phyloP scores from a whole-genome alignment of 2,329 filamentous ascomycete species.

The Epicoccum nigrum region DNA sequence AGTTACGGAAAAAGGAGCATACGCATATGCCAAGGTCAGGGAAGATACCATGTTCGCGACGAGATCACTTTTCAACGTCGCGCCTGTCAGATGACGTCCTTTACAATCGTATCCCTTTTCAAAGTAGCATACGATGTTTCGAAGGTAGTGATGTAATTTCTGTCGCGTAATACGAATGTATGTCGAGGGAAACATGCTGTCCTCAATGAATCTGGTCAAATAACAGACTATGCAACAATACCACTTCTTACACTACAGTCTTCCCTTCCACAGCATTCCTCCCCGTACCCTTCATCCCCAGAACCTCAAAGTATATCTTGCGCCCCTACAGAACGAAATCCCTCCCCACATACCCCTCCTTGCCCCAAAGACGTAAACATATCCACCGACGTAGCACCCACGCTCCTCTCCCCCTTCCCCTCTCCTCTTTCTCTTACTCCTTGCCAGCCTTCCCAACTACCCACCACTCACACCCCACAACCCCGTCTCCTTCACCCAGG shows the following conservation, averaged over 20 bases:
- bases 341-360: constrained; percentile 37
- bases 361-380: constrained; percentile 41
- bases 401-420: constrained; percentile 33
- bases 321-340: constrained; percentile 21
- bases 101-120: not conserved
- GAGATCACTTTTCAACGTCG: not conserved
- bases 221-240: too few species aligned
- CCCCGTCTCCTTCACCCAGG: constrained; percentile 42
- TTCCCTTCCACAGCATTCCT: constrained; percentile 1
- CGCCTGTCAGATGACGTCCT: not conserved
- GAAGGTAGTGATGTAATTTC: not conserved
- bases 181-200: too few species aligned
- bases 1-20: constrained; percentile 27
- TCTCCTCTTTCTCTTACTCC: constrained; percentile 36
- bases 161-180: too few species aligned
- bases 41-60: constrained; percentile 7
- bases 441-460: constrained; percentile 35
- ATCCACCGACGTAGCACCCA: constrained; percentile 31
- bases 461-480: constrained; percentile 48
- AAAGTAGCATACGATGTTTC: not conserved
- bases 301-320: not conserved
- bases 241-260: not conserved
- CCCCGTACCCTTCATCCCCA: not conserved
- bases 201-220: too few species aligned
- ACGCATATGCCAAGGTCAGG: constrained; percentile 1